Conservation (phyloP, 441 rosid genomes). For the Oxalis stricta region DNA sequence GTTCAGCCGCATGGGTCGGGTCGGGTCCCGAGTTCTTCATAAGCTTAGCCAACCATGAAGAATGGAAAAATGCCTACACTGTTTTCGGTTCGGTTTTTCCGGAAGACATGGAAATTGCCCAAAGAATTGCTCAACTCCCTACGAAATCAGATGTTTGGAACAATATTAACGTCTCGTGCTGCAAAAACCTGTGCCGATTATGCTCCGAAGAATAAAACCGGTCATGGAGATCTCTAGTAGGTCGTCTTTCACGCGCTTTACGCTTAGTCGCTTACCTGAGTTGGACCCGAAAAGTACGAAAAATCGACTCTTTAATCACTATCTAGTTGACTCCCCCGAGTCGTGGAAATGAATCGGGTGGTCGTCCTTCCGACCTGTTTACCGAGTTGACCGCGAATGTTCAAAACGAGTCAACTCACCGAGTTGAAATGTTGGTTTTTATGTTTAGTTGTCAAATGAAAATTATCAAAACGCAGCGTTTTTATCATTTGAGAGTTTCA, state of each 20-base stretch:
- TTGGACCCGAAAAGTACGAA: no score
- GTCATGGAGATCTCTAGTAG: constrained; percentile 11
- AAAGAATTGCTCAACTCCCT: constrained; percentile 59
- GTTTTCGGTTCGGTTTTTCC: constrained; percentile 76
- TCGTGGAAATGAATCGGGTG: no score
- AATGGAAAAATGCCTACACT: constrained; percentile 67
- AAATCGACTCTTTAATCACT: no score
- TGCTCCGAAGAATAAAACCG: constrained; percentile 32
- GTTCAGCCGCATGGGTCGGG: constrained; percentile 84
- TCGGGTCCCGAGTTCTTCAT: constrained; percentile 88
- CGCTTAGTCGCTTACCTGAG: no score
- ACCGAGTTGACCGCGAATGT: no score
- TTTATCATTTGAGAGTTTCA: neutral
- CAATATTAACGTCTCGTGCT: constrained; percentile 60
- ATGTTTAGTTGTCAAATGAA: no score
- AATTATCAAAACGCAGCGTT: no score
- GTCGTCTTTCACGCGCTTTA: no score
- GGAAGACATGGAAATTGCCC: constrained; percentile 72
- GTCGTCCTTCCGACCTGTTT: no score
- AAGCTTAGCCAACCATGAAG: constrained; percentile 72
- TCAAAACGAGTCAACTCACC: no score
- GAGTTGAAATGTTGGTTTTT: no score
- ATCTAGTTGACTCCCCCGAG: no score
- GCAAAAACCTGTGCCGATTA: constrained; percentile 48
- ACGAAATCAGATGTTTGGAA: constrained; percentile 73